Conservation (phyloP, 257 asterid genomes). For the Nicotiana obtusifolia region DNA sequence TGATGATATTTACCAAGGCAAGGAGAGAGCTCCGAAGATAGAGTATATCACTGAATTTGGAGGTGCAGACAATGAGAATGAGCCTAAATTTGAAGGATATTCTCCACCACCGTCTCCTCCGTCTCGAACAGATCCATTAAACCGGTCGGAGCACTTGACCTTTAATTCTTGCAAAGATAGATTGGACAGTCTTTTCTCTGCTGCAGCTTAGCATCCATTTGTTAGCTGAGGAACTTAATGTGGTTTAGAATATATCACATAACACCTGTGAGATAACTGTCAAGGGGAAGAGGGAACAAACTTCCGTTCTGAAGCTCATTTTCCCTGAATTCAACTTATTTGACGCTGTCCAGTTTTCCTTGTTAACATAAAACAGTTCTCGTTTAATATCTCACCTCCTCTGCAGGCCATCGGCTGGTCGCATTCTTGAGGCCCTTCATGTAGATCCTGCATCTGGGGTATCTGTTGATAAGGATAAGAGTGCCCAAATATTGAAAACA, state of each 20-base stretch:
- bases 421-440: constrained; percentile 96
- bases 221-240: constrained; percentile 45
- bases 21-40: constrained; percentile 74
- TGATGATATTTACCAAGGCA: constrained; percentile 61
- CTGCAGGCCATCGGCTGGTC: constrained; percentile 93
- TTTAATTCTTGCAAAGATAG: constrained; percentile 85
- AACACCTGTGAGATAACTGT: constrained; percentile 45
- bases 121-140: constrained; percentile 58
- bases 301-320: constrained; percentile 41
- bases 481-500: constrained; percentile 51
- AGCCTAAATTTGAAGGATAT: constrained; percentile 76
- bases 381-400: constrained; percentile 48
- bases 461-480: constrained; percentile 68
- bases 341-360: constrained; percentile 40
- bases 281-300: constrained; percentile 42
- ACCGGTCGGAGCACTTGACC: constrained; percentile 99
- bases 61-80: constrained; percentile 56
- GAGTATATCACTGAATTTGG: constrained; percentile 99
- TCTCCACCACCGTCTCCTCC: constrained; percentile 95
- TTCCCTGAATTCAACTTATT: constrained; percentile 39
- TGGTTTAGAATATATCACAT: constrained; percentile 44
- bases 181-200: constrained; percentile 83
- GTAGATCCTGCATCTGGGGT: constrained; percentile 98
- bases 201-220: constrained; percentile 75
- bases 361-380: constrained; percentile 18